These are phyloP conservation scores for Selenicereus undatus DNA, from an alignment of 148 eudicot species.

Conservation along the genomic window DNA sequence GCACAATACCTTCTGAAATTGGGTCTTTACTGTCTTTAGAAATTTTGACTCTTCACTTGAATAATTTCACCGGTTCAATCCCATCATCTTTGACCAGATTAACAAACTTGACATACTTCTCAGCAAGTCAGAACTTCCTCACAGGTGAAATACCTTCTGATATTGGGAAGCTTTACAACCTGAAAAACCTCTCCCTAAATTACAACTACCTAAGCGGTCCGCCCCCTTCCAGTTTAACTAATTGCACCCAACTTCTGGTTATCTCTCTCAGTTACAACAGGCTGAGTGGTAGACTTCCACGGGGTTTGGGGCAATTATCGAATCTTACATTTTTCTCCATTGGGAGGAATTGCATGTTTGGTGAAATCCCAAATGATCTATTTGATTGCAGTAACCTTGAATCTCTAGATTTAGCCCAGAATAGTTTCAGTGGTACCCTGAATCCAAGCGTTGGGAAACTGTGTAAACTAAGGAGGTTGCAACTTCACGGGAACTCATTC, in stretches of 20 bases:
- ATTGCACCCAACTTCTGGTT: conserved; percentile 53
- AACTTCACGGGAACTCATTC: conserved; percentile 40
- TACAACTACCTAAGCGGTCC: conserved; percentile 55
- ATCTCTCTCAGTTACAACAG: conserved; percentile 38
- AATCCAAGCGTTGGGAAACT: conserved; percentile 50
- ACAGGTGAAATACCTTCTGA: conserved; percentile 65
- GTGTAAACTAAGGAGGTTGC: conserved; percentile 40
- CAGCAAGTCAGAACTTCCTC: conserved; percentile 57
- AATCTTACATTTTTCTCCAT: conserved; percentile 56
- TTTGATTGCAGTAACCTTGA: conserved; percentile 57
- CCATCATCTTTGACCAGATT: conserved; percentile 59
- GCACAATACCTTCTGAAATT: conserved; percentile 49
- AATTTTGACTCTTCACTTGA: conserved; percentile 59
- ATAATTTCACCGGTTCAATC: conserved; percentile 56
- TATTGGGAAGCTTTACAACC: conserved; percentile 59
- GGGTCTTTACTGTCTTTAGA: conserved; percentile 48
- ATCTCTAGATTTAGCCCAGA: conserved; percentile 33
- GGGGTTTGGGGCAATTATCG: conserved; percentile 47
- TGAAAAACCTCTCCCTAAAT: conserved; percentile 45
- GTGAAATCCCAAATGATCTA: conserved; percentile 69
- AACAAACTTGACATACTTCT: conserved; percentile 52
- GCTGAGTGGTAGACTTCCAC: conserved; percentile 59
- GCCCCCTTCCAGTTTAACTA: conserved; percentile 58
- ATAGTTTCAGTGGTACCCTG: conserved; percentile 53
- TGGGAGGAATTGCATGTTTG: conserved; percentile 47